phyloP scores from a whole-genome alignment of 768 basidiomycete genomes.

The Panellus pusillus region DNA sequence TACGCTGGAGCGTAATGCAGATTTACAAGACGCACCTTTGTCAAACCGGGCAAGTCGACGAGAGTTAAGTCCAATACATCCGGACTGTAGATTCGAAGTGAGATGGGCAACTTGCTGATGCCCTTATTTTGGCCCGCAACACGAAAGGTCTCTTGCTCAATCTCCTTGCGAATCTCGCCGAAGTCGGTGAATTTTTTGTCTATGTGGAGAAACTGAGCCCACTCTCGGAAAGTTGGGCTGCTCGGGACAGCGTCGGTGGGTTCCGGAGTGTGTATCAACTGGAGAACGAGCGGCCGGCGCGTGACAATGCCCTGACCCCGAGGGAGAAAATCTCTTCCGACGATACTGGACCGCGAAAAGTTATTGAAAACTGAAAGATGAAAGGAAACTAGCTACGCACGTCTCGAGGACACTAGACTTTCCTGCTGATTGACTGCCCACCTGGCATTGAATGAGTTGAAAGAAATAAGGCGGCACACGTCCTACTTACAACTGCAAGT shows the following conservation, averaged over 20 bases:
- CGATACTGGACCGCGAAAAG: constrained; percentile 58
- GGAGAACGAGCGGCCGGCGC: constrained; percentile 90
- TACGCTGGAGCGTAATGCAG: not conserved
- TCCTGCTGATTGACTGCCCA: constrained; percentile 95
- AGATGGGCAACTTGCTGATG: constrained; percentile 93
- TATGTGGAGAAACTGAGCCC: constrained; percentile 96
- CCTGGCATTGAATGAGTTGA: constrained; percentile 43
- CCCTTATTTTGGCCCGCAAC: constrained; percentile 99
- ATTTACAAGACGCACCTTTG: constrained; percentile 64
- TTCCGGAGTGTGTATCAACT: constrained; percentile 88
- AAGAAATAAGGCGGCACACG: not conserved
- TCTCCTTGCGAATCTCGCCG: constrained; percentile 90
- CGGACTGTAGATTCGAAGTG: constrained; percentile 93
- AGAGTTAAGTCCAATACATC: constrained; percentile 93
- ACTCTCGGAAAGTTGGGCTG: constrained; percentile 67
- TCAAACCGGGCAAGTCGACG: constrained; percentile 95
- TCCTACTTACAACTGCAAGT: constrained; percentile 72
- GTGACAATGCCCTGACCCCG: constrained; percentile 95
- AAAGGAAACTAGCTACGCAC: constrained; percentile 46
- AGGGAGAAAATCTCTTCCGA: constrained; percentile 89
- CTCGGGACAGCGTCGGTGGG: constrained; percentile 47
- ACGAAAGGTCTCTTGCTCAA: constrained; percentile 95
- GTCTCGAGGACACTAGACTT: constrained; percentile 97
- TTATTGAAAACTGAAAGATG: constrained; percentile 3
- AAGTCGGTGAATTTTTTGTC: constrained; percentile 98